Percentiles rank a stretch among this genome's conserved stretches.
phyloP scores from a whole-genome alignment of 106 monocot genomes.

The Iris macrosiphon region DNA sequence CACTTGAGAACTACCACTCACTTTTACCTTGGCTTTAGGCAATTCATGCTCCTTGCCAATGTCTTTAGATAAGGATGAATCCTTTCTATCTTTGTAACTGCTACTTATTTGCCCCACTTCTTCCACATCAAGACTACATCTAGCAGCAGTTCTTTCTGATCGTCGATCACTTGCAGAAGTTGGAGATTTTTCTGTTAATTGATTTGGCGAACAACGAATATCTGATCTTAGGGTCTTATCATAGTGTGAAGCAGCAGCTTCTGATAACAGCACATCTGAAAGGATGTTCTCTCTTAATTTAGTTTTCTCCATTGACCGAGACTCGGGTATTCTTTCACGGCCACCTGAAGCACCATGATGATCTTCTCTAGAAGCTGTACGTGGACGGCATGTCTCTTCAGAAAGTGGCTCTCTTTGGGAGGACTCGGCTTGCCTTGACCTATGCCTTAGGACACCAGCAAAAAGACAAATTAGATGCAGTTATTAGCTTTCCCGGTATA shows the following conservation, averaged over 20 bases:
- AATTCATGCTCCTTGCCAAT: conserved; percentile 13
- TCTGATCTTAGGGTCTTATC: conserved; percentile 27
- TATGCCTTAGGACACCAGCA: conserved; percentile 21
- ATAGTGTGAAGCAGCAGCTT: conserved; percentile 14
- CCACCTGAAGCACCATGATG: conserved; percentile 17
- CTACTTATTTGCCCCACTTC: conserved; percentile 16
- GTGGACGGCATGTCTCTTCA: conserved; percentile 25
- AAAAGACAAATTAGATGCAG: background rate
- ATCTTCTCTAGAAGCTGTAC: too few relatives aligned
- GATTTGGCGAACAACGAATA: conserved; percentile 21
- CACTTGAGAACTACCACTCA: conserved; percentile 15
- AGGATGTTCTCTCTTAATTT: conserved; percentile 19
- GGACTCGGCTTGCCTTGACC: conserved; percentile 34
- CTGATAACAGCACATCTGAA: conserved; percentile 21
- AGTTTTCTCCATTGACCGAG: conserved; percentile 16
- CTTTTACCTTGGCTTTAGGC: conserved; percentile 11
- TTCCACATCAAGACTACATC: conserved; percentile 25
- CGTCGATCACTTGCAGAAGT: conserved; percentile 19
- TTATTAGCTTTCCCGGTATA: background rate
- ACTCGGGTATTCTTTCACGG: conserved; percentile 18
- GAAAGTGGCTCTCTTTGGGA: conserved; percentile 14
- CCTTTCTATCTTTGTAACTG: conserved; percentile 23
- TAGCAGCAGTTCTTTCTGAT: conserved; percentile 12
- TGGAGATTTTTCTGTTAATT: conserved; percentile 22
- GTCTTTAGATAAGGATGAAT: conserved; percentile 6